Conservation (phyloP, 2,329 filamentous ascomycete species). For the Diaporthe vaccinii region DNA sequence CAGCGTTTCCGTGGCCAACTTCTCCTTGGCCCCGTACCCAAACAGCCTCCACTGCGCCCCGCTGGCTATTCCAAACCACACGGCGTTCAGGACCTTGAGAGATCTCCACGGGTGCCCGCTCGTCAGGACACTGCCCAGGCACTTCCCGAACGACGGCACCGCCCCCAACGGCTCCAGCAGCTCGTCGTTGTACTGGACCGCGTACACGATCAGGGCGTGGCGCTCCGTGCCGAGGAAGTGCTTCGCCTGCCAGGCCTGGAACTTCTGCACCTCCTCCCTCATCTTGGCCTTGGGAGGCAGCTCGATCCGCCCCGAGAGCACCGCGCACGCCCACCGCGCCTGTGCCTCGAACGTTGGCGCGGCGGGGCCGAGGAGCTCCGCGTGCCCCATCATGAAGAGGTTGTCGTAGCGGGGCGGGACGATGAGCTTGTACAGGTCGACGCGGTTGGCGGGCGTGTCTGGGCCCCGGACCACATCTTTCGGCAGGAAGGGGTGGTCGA, state of each 20-base stretch:
- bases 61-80: conserved; percentile 53
- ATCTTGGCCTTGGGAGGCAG: conserved; percentile 47
- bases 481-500: conserved; percentile 48
- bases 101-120: conserved; percentile 47
- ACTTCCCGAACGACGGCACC: conserved; percentile 47
- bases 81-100: conserved; percentile 48
- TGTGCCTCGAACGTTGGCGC: conserved; percentile 52
- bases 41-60: conserved; percentile 53
- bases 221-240: conserved; percentile 50
- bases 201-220: conserved; percentile 48
- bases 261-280: conserved; percentile 45
- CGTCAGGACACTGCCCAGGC: conserved; percentile 47
- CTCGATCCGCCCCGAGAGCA: conserved; percentile 47
- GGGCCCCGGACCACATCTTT: conserved; percentile 43
- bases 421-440: conserved; percentile 52
- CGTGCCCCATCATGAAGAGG: conserved; percentile 52
- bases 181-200: conserved; percentile 50
- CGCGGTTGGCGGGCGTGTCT: conserved; percentile 43
- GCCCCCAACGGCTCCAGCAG: conserved; percentile 51
- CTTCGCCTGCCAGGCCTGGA: conserved; percentile 46
- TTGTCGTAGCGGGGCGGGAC: conserved; percentile 49
- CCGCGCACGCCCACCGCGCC: conserved; percentile 50
- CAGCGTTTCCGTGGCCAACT: conserved; percentile 51
- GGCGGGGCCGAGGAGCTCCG: conserved; percentile 50
- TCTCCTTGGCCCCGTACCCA: conserved; percentile 49